phyloP scores from a whole-genome alignment of 192 early-diverging fungal genomes.

The Chytriomyces confervae region DNA sequence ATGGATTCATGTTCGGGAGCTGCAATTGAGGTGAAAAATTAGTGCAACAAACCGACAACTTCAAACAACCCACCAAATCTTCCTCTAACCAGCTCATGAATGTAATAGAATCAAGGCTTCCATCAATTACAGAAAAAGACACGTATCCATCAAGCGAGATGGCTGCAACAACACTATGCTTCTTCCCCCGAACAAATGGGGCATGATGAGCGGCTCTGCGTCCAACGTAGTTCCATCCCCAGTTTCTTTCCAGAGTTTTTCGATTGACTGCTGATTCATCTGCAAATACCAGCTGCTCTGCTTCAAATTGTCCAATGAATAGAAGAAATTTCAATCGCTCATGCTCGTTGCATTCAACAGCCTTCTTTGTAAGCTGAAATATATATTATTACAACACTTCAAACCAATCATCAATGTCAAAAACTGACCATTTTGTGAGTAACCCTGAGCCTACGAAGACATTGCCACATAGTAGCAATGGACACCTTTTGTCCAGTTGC shows the following conservation, averaged over 20 bases:
- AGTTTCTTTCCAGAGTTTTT: neutral
- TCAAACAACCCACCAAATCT: neutral
- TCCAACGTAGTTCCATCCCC: neutral
- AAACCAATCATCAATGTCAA: neutral
- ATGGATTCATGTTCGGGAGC: neutral
- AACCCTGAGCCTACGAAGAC: neutral
- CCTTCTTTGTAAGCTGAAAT: neutral
- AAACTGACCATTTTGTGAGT: slow-evolving; percentile 15
- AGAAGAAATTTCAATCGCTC: neutral
- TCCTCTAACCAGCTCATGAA: neutral
- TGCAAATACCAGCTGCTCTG: neutral
- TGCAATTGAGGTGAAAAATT: neutral
- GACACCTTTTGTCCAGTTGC: neutral
- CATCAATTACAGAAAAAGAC: neutral
- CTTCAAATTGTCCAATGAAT: neutral
- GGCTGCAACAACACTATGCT: neutral
- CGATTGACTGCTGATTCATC: slow-evolving; percentile 1
- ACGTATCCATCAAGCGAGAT: neutral
- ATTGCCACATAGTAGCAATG: neutral
- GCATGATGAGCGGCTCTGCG: neutral
- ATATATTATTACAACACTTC: too few species aligned
- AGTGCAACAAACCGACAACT: neutral
- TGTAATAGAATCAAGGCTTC: neutral
- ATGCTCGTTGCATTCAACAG: neutral
- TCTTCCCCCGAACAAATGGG: neutral